Base-by-base conservation (phyloP, 768 basidiomycete genomes). In the Naganishia friedmannii region DNA sequence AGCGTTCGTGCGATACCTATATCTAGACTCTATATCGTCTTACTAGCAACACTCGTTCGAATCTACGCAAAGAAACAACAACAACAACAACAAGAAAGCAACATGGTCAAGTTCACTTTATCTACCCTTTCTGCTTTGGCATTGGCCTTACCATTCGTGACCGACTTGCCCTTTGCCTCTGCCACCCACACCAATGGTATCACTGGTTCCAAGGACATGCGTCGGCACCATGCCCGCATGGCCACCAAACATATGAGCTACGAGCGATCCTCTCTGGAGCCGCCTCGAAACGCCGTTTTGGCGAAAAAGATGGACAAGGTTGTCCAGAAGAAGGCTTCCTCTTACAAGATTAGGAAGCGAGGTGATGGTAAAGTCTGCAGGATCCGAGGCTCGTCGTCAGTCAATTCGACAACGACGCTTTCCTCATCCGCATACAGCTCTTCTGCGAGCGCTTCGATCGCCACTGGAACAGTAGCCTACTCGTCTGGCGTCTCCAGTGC, bases 191-290 rank as follows among this genome's bases (percentile, higher is more conserved):
- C 67, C 37, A 45, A 57, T 57, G 57, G 42, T 34, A n/a, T 48
- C n/a, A 31, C 23, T 13, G 46, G 39, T 26, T 32, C 55, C 48
- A 53, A 34, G 17, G 65, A 26, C 39, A 12, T 42, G 13, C 68
- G 68, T 45, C 68, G 68, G 48, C 68, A 69, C 56, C 68, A 69
- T 23, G 68, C 68, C 29, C 68, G 68, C 48, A 55, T 69, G 42
- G 68, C 68, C 53, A 26, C 37, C 60, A 37, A 42, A 19, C 60
- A 45, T 15, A 45, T 45, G 2, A 23, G 46, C 48, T 51, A n/a
- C 26, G 39, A 46, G 28, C 67, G 56, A 58, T 21, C 54, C 21
- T 51, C 48, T 3, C 12, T 51, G 48, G 57, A 69, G 26, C 37
- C 54, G 21, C 37, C 54, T 26, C 53, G 23, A 21, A 46, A 53